phyloP scores from a whole-genome alignment of 2,329 filamentous ascomycete species.

The Ceratocystis cacaofunesta region DNA sequence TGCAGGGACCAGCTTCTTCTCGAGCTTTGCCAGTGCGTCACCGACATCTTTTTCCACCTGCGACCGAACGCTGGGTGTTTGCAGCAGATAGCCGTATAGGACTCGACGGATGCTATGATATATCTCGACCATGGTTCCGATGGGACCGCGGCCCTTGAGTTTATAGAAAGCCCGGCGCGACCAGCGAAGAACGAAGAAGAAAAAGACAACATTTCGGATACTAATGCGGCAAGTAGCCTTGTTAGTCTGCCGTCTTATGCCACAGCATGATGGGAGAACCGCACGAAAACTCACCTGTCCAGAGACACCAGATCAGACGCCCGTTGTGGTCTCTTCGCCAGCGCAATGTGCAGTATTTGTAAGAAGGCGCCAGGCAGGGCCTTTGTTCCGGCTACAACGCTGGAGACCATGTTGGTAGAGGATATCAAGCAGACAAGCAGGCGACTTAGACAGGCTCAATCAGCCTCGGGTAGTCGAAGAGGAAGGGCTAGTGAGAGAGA shows the following conservation, averaged over 20 bases:
- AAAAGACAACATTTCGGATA: slow-evolving; percentile 73
- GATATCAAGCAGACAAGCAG: neutral
- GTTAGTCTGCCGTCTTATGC: neutral
- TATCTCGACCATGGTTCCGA: slow-evolving; percentile 62
- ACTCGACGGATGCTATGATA: slow-evolving; percentile 58
- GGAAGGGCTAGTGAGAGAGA: neutral
- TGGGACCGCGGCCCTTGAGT: slow-evolving; percentile 71
- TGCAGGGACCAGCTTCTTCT: slow-evolving; percentile 66
- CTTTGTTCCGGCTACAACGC: neutral
- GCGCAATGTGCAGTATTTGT: slow-evolving; percentile 12
- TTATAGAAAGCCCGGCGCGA: slow-evolving; percentile 68
- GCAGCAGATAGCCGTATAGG: slow-evolving; percentile 73
- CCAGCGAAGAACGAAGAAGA: slow-evolving; percentile 75
- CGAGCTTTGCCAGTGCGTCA: slow-evolving; percentile 64
- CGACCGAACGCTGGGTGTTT: slow-evolving; percentile 69
- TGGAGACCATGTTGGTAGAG: slow-evolving; percentile 2
- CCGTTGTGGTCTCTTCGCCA: slow-evolving; percentile 9
- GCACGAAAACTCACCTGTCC: slow-evolving; percentile 12
- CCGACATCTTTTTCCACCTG: slow-evolving; percentile 75
- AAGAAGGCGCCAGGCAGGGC: slow-evolving; percentile 12
- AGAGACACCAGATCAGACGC: slow-evolving; percentile 11
- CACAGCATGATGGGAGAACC: neutral
- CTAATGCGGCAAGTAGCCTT: slow-evolving; percentile 28
- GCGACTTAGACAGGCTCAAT: neutral
- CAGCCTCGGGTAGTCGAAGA: neutral